Base-by-base conservation (phyloP, 2,329 filamentous ascomycete species). In the Fusarium marasasianum region DNA sequence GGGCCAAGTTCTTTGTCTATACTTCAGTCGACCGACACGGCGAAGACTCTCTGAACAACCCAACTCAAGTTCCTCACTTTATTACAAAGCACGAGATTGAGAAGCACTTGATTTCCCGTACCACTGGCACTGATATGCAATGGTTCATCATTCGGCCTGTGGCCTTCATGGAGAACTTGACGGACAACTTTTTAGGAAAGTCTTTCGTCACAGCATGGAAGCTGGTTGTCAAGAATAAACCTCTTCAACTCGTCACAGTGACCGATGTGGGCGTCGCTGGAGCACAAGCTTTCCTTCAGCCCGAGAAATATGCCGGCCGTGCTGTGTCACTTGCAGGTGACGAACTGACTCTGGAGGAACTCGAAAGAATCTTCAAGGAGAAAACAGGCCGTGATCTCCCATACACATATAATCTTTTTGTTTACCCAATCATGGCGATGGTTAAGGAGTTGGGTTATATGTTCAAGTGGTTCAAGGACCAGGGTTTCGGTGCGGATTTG, bases 21-120 rank as follows among this genome's bases (percentile, higher is more conserved):
- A 86, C 85, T 1, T 90, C 87, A 45, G 88, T 91, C 13, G 91
- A 92, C 66, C 88, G 90, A 33, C 87, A 88, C 51, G 89, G 90
- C 26, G 84, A 86, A 56, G 84, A 84, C 45, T 86, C 85, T 54
- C 81, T 84, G 55, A 83, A 85, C 18, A 85, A 85, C 71, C 84
- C 87, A 1, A 91, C 90, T 6, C 70, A 84, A 3, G 83, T 92
- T 43, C 89, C 89, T 1, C 90, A 92, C 78, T 92, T 92, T 79
- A 84, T 84, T 65, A 83, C 80, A 79, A 92, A 92, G 79, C 85
- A 89, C 76, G 79, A 86, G 40, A 89, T 92, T 73, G 91, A 92
- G 79, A 81, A 87, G 56, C 84, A 92, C 72, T 84, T 92, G n/a
- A 81, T 87, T 37, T 82, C 86, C 33, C 82, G 83, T 40, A 77